These are phyloP conservation scores for Ceratopteris richardii DNA, from an alignment of 75 land plant genomes.

Conservation along the genomic window DNA sequence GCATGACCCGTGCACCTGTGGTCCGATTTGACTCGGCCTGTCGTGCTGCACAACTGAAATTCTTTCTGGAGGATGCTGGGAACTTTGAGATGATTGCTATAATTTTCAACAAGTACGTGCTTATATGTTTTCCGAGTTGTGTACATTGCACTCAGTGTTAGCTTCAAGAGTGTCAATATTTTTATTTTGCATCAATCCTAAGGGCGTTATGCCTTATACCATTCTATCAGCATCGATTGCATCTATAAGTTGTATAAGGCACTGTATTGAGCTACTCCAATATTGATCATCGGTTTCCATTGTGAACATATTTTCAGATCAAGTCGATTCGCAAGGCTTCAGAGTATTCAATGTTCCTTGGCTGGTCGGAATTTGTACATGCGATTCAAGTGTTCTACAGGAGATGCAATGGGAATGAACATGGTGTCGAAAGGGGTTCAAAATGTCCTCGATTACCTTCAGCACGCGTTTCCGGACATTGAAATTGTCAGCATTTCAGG, in stretches of 20 bases:
- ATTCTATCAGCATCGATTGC: too few relatives aligned
- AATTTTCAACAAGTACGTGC: neutral
- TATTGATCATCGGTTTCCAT: too few relatives aligned
- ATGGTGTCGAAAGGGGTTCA: slow-evolving; percentile 45
- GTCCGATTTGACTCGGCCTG: slow-evolving; percentile 11
- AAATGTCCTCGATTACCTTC: slow-evolving; percentile 14
- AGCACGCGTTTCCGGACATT: slow-evolving; percentile 6
- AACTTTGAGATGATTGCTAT: slow-evolving; percentile 7
- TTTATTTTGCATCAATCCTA: too few relatives aligned
- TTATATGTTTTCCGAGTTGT: too few relatives aligned
- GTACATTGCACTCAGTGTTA: too few relatives aligned
- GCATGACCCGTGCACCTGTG: slow-evolving; percentile 33
- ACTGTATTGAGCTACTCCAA: too few relatives aligned
- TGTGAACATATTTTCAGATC: too few relatives aligned
- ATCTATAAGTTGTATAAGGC: too few relatives aligned
- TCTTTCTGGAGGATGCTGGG: slow-evolving; percentile 7
- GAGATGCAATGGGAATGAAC: slow-evolving; percentile 99
- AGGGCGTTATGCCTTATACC: too few relatives aligned
- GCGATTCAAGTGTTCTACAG: slow-evolving; percentile 76
- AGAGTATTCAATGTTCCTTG: slow-evolving; percentile 47
- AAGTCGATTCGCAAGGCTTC: slow-evolving; percentile 80
- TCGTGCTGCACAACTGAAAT: slow-evolving; percentile 22
- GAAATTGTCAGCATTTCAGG: too few relatives aligned
- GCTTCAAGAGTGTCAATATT: too few relatives aligned
- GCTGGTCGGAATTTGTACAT: slow-evolving; percentile 80